Conservation (phyloP, 129 eudicot species). For the Chrysanthemum makinoi region DNA sequence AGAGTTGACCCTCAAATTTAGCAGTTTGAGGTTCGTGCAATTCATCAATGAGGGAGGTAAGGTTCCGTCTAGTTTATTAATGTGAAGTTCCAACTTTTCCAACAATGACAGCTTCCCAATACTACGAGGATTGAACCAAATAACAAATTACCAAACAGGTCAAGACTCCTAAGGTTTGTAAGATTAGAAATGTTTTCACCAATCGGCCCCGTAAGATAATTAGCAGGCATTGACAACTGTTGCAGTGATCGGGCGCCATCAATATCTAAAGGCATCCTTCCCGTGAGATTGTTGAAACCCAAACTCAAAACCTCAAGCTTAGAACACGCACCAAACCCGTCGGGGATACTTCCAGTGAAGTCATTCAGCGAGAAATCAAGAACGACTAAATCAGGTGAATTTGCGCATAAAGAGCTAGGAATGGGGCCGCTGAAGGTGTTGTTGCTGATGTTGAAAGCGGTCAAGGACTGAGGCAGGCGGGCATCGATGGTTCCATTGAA, state of each 20-base stretch:
- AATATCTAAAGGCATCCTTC: slow-evolving; percentile 42
- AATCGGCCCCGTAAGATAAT: slow-evolving; percentile 40
- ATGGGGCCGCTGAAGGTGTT: slow-evolving; percentile 44
- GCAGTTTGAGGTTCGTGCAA: slow-evolving; percentile 48
- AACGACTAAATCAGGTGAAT: slow-evolving; percentile 31
- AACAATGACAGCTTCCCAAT: slow-evolving; percentile 51
- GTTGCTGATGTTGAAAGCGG: slow-evolving; percentile 47
- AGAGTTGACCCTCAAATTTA: slow-evolving; percentile 54
- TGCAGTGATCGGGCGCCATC: slow-evolving; percentile 26
- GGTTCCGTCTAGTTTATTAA: slow-evolving; percentile 47
- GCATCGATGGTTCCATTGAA: slow-evolving; percentile 37
- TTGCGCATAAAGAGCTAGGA: slow-evolving; percentile 45
- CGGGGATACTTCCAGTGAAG: slow-evolving; percentile 39
- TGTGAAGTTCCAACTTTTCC: slow-evolving; percentile 63
- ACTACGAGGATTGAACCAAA: slow-evolving; percentile 38
- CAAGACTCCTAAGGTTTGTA: slow-evolving; percentile 40
- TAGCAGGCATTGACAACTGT: slow-evolving; percentile 46
- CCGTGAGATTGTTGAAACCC: slow-evolving; percentile 49
- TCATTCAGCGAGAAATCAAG: slow-evolving; percentile 52
- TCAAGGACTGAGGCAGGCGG: slow-evolving; percentile 19
- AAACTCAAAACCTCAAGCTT: slow-evolving; percentile 37
- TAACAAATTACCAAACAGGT: slow-evolving; percentile 41
- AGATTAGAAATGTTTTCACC: slow-evolving; percentile 35
- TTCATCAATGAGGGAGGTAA: slow-evolving; percentile 53
- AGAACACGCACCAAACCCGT: slow-evolving; percentile 39